A percentile compares a stretch with the other conserved stretches of the same genome.
Evolutionary conservation across 768 basidiomycete species (phyloP).

Genomic region (Cubamyces sp.): DNA sequence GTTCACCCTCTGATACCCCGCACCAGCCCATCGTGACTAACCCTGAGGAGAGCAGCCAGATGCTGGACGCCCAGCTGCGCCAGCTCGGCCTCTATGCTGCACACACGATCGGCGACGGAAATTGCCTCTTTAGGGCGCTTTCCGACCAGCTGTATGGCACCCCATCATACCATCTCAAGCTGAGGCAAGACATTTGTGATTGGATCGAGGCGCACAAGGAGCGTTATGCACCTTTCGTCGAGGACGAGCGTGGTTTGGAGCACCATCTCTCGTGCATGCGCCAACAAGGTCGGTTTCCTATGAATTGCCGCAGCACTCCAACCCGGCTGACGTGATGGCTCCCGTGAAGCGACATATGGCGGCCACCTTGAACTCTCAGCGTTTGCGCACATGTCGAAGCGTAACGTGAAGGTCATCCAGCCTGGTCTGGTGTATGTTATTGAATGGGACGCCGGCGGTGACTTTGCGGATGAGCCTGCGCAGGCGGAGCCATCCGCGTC

Average conservation of each 20-base stretch:
- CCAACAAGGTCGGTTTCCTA: constrained; percentile 59
- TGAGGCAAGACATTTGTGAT: constrained; percentile 79
- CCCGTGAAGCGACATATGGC: constrained; percentile 75
- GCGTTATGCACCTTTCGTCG: constrained; percentile 86
- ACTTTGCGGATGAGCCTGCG: constrained; percentile 31
- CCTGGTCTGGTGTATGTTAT: constrained; percentile 92
- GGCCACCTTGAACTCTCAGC: constrained; percentile 94
- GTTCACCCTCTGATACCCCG: constrained; percentile 1
- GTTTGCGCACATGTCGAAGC: constrained; percentile 77
- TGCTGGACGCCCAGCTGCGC: constrained; percentile 73
- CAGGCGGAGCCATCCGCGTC: constrained; percentile 30
- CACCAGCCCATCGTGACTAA: constrained; percentile 41
- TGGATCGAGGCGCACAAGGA: constrained; percentile 73
- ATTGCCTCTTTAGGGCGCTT: constrained; percentile 91
- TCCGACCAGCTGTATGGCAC: constrained; percentile 87
- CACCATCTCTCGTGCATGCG: constrained; percentile 79
- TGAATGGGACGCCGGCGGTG: constrained; percentile 71
- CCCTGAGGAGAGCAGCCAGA: constrained; percentile 65
- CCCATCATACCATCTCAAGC: constrained; percentile 64
- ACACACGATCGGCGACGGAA: constrained; percentile 85
- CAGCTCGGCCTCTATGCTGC: constrained; percentile 86
- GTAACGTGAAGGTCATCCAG: constrained; percentile 91
- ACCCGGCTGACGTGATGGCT: constrained; percentile 1
- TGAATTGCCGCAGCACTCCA: not conserved
- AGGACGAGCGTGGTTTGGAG: constrained; percentile 77